Conservation (phyloP, 2,329 filamentous ascomycete species). For the Fusarium liriodendri region DNA sequence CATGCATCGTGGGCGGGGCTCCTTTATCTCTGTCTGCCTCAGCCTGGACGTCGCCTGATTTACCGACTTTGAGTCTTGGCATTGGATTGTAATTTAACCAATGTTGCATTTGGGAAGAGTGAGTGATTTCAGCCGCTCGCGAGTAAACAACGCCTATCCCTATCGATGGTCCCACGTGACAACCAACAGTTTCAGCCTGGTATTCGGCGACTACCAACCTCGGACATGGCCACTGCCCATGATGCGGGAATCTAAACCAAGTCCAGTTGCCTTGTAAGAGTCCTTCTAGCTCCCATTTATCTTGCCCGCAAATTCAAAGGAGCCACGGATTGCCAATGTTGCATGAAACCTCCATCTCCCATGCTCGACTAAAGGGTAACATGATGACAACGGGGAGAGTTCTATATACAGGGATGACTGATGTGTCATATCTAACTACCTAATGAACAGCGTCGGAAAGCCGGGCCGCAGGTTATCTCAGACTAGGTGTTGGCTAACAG, state of each 20-base stretch:
- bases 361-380: neutral
- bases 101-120: neutral
- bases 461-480: neutral
- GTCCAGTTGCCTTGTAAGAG: too few relatives aligned
- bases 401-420: neutral
- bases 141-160: neutral
- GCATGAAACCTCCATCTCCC: neutral
- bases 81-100: neutral
- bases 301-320: neutral
- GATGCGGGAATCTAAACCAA: neutral
- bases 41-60: neutral
- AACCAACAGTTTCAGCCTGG: neutral
- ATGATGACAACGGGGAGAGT: neutral
- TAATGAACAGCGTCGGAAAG: neutral
- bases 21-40: neutral
- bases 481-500: neutral
- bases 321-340: neutral
- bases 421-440: neutral
- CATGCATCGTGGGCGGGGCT: neutral
- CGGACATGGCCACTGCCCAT: neutral
- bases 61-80: neutral
- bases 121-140: neutral
- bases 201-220: neutral
- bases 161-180: neutral
- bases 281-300: neutral